These are phyloP conservation scores for Alopecurus myosuroides DNA, from an alignment of 176 grass and related monocot genomes.

Conservation along the genomic window DNA sequence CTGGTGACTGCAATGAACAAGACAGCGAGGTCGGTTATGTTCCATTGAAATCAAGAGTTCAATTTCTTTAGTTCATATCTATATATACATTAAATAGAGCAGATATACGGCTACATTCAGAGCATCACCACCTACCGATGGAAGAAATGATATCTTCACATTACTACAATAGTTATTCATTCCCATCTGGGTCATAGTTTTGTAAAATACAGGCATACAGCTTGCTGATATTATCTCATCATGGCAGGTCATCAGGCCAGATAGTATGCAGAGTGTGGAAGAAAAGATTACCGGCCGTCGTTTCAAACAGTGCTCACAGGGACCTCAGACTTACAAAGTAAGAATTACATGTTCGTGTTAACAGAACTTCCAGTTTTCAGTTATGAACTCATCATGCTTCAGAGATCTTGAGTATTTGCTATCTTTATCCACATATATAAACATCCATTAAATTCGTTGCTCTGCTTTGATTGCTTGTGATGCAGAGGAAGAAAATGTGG, in stretches of 20 bases:
- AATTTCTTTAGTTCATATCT: background rate
- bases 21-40: background rate
- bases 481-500: background rate
- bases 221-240: background rate
- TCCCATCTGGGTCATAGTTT: background rate
- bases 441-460: background rate
- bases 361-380: background rate
- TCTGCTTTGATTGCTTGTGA: background rate
- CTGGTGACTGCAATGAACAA: background rate
- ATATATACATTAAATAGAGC: background rate
- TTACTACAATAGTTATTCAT: background rate
- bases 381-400: background rate
- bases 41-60: background rate
- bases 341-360: background rate
- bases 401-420: background rate
- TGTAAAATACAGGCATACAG: background rate
- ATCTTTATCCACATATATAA: too few species aligned
- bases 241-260: background rate
- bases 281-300: background rate
- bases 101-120: background rate
- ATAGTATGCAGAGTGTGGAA: background rate
- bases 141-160: background rate
- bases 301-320: background rate
- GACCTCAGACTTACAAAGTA: slow-evolving; percentile 5
- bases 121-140: background rate